Evolutionary conservation across 2,329 filamentous ascomycete species (phyloP).

Genomic region (Delphinella strobiligena): DNA sequence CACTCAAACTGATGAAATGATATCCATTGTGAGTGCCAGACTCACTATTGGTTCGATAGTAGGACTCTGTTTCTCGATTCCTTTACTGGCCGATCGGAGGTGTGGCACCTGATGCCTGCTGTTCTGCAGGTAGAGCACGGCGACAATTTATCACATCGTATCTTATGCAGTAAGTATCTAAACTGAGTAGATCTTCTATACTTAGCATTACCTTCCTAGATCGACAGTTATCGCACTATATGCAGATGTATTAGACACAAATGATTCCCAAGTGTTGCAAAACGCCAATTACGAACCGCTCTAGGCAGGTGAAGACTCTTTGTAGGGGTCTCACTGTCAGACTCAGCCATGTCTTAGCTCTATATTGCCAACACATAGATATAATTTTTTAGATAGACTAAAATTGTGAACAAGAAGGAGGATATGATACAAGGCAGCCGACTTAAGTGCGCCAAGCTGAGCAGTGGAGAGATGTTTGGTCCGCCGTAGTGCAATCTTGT

Average conservation of each 20-base stretch:
- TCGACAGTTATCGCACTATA: constrained; percentile 4
- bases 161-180: background rate
- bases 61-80: constrained; percentile 8
- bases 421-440: no score
- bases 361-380: no score
- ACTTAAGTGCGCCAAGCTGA: no score
- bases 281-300: background rate
- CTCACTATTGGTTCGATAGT: constrained; percentile 10
- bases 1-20: no score
- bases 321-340: background rate
- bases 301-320: background rate
- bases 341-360: background rate
- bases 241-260: background rate
- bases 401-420: no score
- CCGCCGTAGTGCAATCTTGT: no score
- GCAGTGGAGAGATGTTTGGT: no score
- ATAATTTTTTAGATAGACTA: no score
- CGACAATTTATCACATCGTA: constrained; percentile 9
- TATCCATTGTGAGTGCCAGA: background rate
- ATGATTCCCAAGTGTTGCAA: no score
- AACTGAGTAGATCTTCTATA: background rate
- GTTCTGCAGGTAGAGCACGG: constrained; percentile 9
- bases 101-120: constrained; percentile 7
- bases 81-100: constrained; percentile 2
- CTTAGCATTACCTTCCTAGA: background rate